A percentile compares a stretch with the other conserved stretches of the same genome.
phyloP scores from a whole-genome alignment of 768 basidiomycete species.

The Gyrodon lividus region DNA sequence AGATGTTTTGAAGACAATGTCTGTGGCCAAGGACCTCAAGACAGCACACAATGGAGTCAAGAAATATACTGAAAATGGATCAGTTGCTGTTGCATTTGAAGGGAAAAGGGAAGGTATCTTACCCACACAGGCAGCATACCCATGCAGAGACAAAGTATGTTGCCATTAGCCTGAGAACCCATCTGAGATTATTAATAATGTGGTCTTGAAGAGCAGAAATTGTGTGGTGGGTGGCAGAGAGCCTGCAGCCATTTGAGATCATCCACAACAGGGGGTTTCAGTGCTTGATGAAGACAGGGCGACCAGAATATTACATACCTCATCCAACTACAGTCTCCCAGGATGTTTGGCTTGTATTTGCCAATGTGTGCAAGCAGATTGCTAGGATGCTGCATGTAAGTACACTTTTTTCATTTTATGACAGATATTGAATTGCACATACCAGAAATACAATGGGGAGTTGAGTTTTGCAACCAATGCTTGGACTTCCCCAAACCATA shows the following conservation, averaged over 20 bases:
- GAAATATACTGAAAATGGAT: background rate
- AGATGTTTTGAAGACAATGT: background rate
- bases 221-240: conserved; percentile 25
- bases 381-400: conserved; percentile 12
- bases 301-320: conserved; percentile 12
- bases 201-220: conserved; percentile 19
- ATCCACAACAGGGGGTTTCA: conserved; percentile 20
- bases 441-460: conserved; percentile 23
- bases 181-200: background rate
- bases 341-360: conserved; percentile 19
- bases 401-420: background rate
- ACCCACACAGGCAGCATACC: conserved; percentile 28
- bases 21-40: background rate
- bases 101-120: conserved; percentile 31
- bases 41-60: background rate
- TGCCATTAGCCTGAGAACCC: background rate
- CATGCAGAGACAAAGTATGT: conserved; percentile 24
- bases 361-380: conserved; percentile 11
- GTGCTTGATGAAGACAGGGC: conserved; percentile 9
- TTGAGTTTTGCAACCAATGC: conserved; percentile 33
- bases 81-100: background rate
- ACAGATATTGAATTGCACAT: background rate
- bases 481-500: conserved; percentile 37
- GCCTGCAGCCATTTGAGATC: conserved; percentile 21
- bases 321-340: conserved; percentile 15